These are phyloP conservation scores for Vanilla planifolia DNA, from an alignment of 106 monocot genomes.

Conservation along the genomic window DNA sequence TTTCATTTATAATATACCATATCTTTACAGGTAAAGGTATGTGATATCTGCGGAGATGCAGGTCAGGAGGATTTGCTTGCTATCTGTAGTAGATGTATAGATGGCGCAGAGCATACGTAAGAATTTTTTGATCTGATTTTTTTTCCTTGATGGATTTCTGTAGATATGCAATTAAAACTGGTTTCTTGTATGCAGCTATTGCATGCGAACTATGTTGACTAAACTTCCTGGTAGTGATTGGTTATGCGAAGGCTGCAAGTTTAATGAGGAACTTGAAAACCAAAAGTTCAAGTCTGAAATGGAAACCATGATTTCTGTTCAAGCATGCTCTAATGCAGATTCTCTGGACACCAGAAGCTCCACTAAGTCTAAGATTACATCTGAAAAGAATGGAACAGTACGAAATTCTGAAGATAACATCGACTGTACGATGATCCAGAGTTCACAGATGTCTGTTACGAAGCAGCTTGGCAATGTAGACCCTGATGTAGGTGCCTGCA, in stretches of 20 bases:
- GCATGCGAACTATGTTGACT: slow-evolving; percentile 70
- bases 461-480: slow-evolving; percentile 17
- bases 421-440: slow-evolving; percentile 15
- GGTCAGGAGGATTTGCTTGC: slow-evolving; percentile 84
- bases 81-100: slow-evolving; percentile 75
- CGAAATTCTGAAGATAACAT: slow-evolving; percentile 12
- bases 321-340: slow-evolving; percentile 16
- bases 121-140: slow-evolving; percentile 8
- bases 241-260: slow-evolving; percentile 89
- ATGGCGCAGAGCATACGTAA: slow-evolving; percentile 99
- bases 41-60: slow-evolving; percentile 97
- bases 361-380: slow-evolving; percentile 14
- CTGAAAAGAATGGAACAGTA: slow-evolving; percentile 15
- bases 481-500: slow-evolving; percentile 12
- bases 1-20: slow-evolving; percentile 4
- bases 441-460: slow-evolving; percentile 16
- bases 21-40: slow-evolving; percentile 77
- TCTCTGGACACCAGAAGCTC: slow-evolving; percentile 18
- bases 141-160: neutral
- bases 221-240: slow-evolving; percentile 90
- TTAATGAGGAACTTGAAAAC: slow-evolving; percentile 27
- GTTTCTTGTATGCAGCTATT: slow-evolving; percentile 61
- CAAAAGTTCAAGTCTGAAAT: slow-evolving; percentile 23
- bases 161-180: neutral
- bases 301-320: slow-evolving; percentile 12